These are phyloP conservation scores for Zostera marina DNA, from an alignment of 116 monocot genomes.

Conservation along the genomic window DNA sequence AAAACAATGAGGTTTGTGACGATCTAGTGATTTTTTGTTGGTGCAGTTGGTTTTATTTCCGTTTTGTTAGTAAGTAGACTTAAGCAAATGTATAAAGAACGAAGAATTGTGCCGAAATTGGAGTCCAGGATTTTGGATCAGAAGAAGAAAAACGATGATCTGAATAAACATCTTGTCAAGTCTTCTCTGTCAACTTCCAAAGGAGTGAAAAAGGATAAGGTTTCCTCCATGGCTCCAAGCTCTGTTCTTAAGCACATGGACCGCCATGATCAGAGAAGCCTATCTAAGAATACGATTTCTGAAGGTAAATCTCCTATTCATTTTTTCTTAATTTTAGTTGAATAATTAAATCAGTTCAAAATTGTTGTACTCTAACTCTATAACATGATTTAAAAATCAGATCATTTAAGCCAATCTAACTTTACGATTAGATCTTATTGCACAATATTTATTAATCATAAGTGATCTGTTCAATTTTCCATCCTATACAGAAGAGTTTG, in stretches of 20 bases:
- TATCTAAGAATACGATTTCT: conserved; percentile 26
- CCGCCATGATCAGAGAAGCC: conserved; percentile 8
- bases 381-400: too few relatives aligned
- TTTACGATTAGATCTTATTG: not conserved
- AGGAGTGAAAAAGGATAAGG: conserved; percentile 26
- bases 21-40: conserved; percentile 11
- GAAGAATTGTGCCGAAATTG: conserved; percentile 16
- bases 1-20: not conserved
- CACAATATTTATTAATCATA: too few relatives aligned
- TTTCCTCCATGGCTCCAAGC: conserved; percentile 15
- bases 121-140: conserved; percentile 28
- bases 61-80: conserved; percentile 27
- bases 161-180: conserved; percentile 51
- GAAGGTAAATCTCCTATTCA: conserved; percentile 13
- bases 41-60: conserved; percentile 15
- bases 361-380: not conserved
- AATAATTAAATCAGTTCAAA: not conserved
- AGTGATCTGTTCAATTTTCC: too few relatives aligned
- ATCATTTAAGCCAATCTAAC: too few relatives aligned
- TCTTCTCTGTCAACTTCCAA: conserved; percentile 26
- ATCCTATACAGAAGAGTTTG: too few relatives aligned
- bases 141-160: conserved; percentile 49
- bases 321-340: not conserved
- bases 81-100: conserved; percentile 25
- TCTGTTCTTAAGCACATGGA: conserved; percentile 19